These are phyloP conservation scores for Apostasia shenzhenica DNA, from an alignment of 106 monocot genomes.

Conservation along the genomic window DNA sequence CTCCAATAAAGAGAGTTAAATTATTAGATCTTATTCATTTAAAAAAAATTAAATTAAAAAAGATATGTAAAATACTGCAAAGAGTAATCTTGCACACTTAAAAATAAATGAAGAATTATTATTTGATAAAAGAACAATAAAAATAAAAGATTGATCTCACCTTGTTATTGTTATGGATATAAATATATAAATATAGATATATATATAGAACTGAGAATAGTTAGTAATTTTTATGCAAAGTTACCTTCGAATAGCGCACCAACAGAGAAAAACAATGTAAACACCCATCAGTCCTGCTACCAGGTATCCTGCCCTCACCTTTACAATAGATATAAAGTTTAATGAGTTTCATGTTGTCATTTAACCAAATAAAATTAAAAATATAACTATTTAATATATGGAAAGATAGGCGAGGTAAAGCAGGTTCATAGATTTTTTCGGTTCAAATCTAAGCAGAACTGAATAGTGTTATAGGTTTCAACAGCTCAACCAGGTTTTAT, in stretches of 20 bases:
- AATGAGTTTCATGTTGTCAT: not conserved
- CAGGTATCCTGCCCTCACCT: constrained; percentile 51
- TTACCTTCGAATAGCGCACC: constrained; percentile 54
- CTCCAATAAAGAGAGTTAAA: no score
- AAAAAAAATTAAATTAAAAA: no score
- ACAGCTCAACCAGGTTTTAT: no score
- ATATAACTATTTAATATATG: not conserved
- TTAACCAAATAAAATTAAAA: not conserved
- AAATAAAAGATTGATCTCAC: not conserved
- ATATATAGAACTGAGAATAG: not conserved
- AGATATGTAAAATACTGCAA: no score
- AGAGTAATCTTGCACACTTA: no score
- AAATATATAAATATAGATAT: no score
- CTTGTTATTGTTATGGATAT: not conserved
- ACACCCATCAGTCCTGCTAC: constrained; percentile 51
- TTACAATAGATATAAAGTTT: not conserved
- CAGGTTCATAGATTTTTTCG: no score
- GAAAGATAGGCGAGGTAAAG: not conserved
- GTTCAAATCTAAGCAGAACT: no score
- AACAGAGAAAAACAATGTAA: constrained; percentile 57
- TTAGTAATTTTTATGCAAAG: not conserved
- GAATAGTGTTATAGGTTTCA: no score
- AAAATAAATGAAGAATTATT: no score
- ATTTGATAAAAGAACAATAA: no score
- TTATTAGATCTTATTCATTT: no score